These are phyloP conservation scores for Oryza rufipogon DNA, from an alignment of 176 grass and related monocot species.

Conservation along the genomic window DNA sequence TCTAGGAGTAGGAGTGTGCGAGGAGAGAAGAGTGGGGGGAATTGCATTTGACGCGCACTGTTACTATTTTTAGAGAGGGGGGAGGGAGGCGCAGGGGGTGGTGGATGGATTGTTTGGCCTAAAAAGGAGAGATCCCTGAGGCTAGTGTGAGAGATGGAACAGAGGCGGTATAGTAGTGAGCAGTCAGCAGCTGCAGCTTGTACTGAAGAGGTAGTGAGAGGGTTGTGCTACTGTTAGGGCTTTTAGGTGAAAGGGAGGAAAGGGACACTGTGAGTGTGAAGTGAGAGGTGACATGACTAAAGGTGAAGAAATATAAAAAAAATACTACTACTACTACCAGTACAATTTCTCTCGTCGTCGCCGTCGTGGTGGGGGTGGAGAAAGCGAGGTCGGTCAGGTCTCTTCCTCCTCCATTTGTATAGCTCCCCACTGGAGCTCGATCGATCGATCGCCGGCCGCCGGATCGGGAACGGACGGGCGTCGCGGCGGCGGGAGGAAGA, in stretches of 20 bases:
- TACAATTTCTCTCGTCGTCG: neutral
- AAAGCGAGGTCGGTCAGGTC: slow-evolving; percentile 15
- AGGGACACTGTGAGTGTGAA: slow-evolving; percentile 18
- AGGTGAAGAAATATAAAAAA: neutral
- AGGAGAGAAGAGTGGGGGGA: neutral
- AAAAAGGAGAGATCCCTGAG: slow-evolving; percentile 49
- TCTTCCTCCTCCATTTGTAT: neutral
- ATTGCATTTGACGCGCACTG: slow-evolving; percentile 35
- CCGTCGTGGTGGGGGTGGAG: slow-evolving; percentile 26
- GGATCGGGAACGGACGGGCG: neutral
- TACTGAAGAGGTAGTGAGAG: slow-evolving; percentile 1
- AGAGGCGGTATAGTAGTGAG: neutral
- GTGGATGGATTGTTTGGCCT: slow-evolving; percentile 52
- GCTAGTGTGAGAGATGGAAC: slow-evolving; percentile 37
- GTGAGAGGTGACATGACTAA: slow-evolving; percentile 58
- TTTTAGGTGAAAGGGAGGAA: slow-evolving; percentile 43
- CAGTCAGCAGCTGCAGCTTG: neutral
- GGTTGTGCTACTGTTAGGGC: slow-evolving; percentile 36
- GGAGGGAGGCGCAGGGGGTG: slow-evolving; percentile 15
- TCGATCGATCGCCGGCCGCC: neutral
- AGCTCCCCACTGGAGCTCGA: neutral
- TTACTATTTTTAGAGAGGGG: slow-evolving; percentile 46
- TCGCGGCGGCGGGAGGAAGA: neutral
- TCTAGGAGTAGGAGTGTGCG: neutral
- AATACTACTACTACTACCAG: too few relatives aligned